A percentile compares a stretch with the other conserved stretches of the same genome.
Conservation (phyloP, 352 stramenopile species). For the Phytopythium sindhum region DNA sequence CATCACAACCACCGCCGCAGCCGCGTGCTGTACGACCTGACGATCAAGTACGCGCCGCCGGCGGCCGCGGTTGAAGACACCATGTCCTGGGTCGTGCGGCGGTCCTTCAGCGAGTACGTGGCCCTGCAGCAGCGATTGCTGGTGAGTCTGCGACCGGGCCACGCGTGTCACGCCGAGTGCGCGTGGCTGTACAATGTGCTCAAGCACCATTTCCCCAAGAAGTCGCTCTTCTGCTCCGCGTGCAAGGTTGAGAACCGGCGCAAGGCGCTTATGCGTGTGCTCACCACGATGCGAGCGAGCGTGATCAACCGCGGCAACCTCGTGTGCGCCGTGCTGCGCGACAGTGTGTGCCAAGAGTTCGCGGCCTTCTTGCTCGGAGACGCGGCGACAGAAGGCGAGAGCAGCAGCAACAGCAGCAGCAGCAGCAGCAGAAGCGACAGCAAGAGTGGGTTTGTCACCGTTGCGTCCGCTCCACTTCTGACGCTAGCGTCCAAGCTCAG, state of each 20-base stretch:
- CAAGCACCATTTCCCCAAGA: slow-evolving; percentile 34
- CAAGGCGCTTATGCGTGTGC: slow-evolving; percentile 23
- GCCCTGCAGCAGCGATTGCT: slow-evolving; percentile 37
- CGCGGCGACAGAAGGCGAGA: not conserved
- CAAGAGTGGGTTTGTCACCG: not conserved
- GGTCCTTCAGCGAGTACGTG: slow-evolving; percentile 39
- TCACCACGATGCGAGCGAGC: slow-evolving; percentile 22
- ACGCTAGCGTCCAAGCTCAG: not conserved
- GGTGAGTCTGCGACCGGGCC: slow-evolving; percentile 14
- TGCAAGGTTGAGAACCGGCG: slow-evolving; percentile 21
- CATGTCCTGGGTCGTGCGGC: slow-evolving; percentile 22
- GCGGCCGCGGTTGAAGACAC: slow-evolving; percentile 10
- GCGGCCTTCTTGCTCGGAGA: slow-evolving; percentile 24
- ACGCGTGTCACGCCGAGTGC: slow-evolving; percentile 29
- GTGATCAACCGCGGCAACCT: slow-evolving; percentile 32
- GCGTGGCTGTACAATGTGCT: slow-evolving; percentile 32
- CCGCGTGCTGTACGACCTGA: slow-evolving; percentile 27
- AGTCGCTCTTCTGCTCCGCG: slow-evolving; percentile 20
- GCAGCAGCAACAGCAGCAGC: not conserved
- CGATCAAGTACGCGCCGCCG: slow-evolving; percentile 16
- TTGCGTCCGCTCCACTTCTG: not conserved
- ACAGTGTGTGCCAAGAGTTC: slow-evolving; percentile 26
- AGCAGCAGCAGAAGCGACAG: not conserved
- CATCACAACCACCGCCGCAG: slow-evolving; percentile 18
- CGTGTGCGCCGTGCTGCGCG: slow-evolving; percentile 22